Base-by-base conservation (phyloP, 2,329 filamentous ascomycete species). In the Sphaerulina populicola region DNA sequence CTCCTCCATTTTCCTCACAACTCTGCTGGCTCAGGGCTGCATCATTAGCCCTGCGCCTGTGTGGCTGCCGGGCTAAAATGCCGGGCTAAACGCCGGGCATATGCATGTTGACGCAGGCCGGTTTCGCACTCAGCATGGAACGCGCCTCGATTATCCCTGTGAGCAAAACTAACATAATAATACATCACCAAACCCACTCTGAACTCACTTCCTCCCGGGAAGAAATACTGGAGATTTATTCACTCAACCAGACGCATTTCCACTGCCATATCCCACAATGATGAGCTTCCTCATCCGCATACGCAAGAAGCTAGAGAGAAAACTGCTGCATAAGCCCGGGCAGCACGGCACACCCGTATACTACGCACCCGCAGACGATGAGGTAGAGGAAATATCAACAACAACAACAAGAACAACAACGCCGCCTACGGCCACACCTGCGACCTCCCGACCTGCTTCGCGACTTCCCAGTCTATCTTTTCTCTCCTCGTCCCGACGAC, bases 281-380 rank as follows among this genome's bases (percentile, higher is more conserved):
- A 49, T 49, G 46, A 38, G 39, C 12, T 15, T 49, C 39, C 31
- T 49, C 14, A 43, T 49, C n/a, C 46, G 46, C 30, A 49, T 49
- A 33, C 46, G 42, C n/a, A 49, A 49, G 39, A 49, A 43, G 23
- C 39, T 49, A 30, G 46, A 49, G 14, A 49, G 42, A 18, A 49
- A 49, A 33, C 42, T 29, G 39, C 18, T 49, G 46, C 46, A 49
- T 21, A 49, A 49, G 38, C 38, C 43, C 38, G 46, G 46, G 15
- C 38, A 42, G 6, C 46, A 49, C 46, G 46, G 46, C 27, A 43
- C 42, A 37, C 46, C 46, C 23, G 38, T 49, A 10, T 49, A 49
- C 31, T 49, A 49, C 12, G 46, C 46, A 30, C 29, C 42, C 14
- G 30, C 39, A 15, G 44, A 38, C 11, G 46, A 49, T 9, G 46